Evolutionary conservation across 2,329 filamentous ascomycete species (phyloP).

Genomic region (Pseudopyrenochaeta lycopersici): DNA sequence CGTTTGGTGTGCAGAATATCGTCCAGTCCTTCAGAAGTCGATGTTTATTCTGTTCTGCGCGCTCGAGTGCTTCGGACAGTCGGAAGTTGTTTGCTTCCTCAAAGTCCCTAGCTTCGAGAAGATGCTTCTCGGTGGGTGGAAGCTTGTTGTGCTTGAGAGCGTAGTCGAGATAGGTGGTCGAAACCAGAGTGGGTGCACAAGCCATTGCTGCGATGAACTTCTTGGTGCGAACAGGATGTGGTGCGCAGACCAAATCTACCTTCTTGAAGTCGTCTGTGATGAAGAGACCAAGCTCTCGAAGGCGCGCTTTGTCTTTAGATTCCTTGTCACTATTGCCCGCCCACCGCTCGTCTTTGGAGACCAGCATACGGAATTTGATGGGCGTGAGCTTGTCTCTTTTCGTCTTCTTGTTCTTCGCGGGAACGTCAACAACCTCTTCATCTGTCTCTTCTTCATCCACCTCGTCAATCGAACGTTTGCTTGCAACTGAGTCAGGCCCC

Average conservation of each 20-base stretch:
- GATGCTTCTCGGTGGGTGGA: conserved; percentile 70
- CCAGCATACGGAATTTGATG: conserved; percentile 76
- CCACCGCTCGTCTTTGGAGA: conserved; percentile 89
- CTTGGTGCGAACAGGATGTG: conserved; percentile 84
- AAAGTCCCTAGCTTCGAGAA: conserved; percentile 74
- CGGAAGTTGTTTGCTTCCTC: conserved; percentile 77
- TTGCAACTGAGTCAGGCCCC: conserved; percentile 50
- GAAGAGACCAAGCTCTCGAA: conserved; percentile 83
- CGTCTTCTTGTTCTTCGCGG: conserved; percentile 69
- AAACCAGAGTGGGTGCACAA: conserved; percentile 78
- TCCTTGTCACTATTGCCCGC: conserved; percentile 76
- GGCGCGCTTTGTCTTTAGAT: conserved; percentile 79
- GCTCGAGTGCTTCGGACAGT: conserved; percentile 71
- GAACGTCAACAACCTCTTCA: conserved; percentile 59
- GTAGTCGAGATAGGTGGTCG: conserved; percentile 78
- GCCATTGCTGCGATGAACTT: conserved; percentile 93
- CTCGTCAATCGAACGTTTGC: conserved; percentile 57
- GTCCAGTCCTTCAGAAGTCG: conserved; percentile 77
- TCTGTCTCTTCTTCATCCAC: conserved; percentile 53
- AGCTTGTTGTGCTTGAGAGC: conserved; percentile 75
- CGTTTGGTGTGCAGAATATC: conserved; percentile 83
- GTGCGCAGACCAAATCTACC: conserved; percentile 88
- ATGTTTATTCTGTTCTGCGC: conserved; percentile 79
- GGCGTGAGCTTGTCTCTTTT: conserved; percentile 62
- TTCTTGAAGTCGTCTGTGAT: conserved; percentile 78